phyloP scores from a whole-genome alignment of 768 basidiomycete species.

The Strobilomyces dryophilus region DNA sequence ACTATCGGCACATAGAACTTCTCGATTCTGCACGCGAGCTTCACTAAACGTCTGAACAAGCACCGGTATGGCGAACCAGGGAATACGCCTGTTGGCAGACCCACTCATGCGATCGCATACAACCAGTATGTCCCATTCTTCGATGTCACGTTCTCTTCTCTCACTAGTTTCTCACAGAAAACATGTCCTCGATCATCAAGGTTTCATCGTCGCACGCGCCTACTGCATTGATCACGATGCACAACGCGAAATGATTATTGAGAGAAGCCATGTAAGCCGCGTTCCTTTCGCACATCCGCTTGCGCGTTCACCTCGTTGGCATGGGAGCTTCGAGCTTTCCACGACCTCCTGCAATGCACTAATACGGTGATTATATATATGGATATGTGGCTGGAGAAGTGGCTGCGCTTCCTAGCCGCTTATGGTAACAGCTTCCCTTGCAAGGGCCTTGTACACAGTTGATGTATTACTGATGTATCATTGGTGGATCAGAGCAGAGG shows the following conservation, averaged over 20 bases:
- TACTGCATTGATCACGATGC: slow-evolving; percentile 66
- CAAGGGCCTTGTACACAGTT: too few species aligned
- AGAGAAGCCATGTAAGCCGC: slow-evolving; percentile 74
- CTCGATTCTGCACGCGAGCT: slow-evolving; percentile 57
- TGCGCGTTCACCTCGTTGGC: neutral
- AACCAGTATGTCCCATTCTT: slow-evolving; percentile 47
- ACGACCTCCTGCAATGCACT: slow-evolving; percentile 61
- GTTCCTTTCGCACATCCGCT: neutral
- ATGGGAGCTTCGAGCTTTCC: slow-evolving; percentile 64
- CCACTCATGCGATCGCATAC: slow-evolving; percentile 53
- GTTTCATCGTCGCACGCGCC: slow-evolving; percentile 93
- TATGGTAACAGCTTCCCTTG: too few species aligned
- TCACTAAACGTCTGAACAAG: slow-evolving; percentile 78
- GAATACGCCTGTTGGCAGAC: slow-evolving; percentile 37
- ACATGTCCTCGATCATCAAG: slow-evolving; percentile 91
- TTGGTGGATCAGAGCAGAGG: too few species aligned
- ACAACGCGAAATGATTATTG: slow-evolving; percentile 86
- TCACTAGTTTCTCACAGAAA: slow-evolving; percentile 38
- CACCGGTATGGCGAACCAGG: slow-evolving; percentile 62
- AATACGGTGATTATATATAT: too few species aligned
- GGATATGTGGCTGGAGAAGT: too few species aligned
- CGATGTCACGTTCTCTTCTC: neutral
- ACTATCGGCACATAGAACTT: slow-evolving; percentile 59
- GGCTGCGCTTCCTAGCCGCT: too few species aligned
- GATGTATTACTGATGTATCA: too few species aligned